A percentile compares a stretch with the other conserved stretches of the same genome.
Evolutionary conservation across 768 basidiomycete genomes (phyloP).

Genomic region (Suillus subluteus): DNA sequence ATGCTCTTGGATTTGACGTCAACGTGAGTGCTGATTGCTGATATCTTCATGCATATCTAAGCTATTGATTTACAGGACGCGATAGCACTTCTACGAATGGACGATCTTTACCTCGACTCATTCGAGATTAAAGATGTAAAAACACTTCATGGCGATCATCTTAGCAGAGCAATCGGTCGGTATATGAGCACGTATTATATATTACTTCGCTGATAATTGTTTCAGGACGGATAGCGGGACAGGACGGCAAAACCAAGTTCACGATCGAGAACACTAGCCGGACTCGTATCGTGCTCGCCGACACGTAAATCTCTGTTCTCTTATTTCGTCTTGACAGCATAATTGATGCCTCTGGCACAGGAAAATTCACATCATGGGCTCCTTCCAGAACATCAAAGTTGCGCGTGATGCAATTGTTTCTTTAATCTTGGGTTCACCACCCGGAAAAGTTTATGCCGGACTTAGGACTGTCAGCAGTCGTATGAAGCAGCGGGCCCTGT

Average conservation of each 20-base stretch:
- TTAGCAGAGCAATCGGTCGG: slow-evolving; percentile 94
- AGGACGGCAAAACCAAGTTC: slow-evolving; percentile 98
- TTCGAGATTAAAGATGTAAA: slow-evolving; percentile 99
- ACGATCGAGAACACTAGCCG: slow-evolving; percentile 97
- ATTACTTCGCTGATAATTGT: slow-evolving; percentile 14
- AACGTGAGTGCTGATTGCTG: slow-evolving; percentile 59
- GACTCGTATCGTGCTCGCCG: slow-evolving; percentile 97
- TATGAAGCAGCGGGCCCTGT: slow-evolving; percentile 91
- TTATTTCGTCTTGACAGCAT: slow-evolving; percentile 15
- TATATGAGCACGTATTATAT: slow-evolving; percentile 1
- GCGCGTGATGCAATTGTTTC: slow-evolving; percentile 96
- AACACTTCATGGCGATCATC: slow-evolving; percentile 95
- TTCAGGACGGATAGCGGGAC: slow-evolving; percentile 93
- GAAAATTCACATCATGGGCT: slow-evolving; percentile 98
- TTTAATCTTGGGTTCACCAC: slow-evolving; percentile 92
- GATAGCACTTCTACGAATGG: slow-evolving; percentile 91
- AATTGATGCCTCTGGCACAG: slow-evolving; percentile 42
- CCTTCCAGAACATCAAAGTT: slow-evolving; percentile 98
- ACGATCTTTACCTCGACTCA: slow-evolving; percentile 97
- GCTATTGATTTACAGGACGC: slow-evolving; percentile 65
- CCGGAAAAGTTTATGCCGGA: slow-evolving; percentile 92
- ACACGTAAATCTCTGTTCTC: slow-evolving; percentile 67
- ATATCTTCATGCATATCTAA: slow-evolving; percentile 1
- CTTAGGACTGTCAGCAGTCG: slow-evolving; percentile 89
- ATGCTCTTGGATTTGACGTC: slow-evolving; percentile 91